phyloP scores from a whole-genome alignment of 352 stramenopile species.

The Globisporangium recalcitrans region DNA sequence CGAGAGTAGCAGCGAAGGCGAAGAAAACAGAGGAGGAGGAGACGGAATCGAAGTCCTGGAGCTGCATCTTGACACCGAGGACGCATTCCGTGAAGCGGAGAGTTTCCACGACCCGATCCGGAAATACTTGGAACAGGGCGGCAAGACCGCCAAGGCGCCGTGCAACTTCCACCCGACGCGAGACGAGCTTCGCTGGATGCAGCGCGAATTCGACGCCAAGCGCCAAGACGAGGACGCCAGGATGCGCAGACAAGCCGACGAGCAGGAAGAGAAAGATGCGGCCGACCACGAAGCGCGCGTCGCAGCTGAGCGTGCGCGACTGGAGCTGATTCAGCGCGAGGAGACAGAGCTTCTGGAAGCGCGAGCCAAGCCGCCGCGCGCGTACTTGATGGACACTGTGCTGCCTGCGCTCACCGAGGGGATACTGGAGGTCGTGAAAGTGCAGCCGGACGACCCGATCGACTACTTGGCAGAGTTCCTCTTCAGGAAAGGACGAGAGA shows the following conservation, averaged over 20 bases:
- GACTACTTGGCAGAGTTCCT: constrained; percentile 87
- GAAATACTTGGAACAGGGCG: constrained; percentile 74
- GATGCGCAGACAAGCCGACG: constrained; percentile 26
- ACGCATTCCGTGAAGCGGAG: constrained; percentile 36
- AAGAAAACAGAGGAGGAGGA: constrained; percentile 9
- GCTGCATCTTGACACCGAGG: constrained; percentile 40
- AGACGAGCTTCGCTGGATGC: constrained; percentile 49
- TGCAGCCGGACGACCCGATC: constrained; percentile 81
- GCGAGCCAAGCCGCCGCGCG: constrained; percentile 70
- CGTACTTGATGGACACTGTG: constrained; percentile 84
- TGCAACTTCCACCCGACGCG: constrained; percentile 82
- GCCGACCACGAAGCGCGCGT: constrained; percentile 36
- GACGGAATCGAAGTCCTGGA: constrained; percentile 66
- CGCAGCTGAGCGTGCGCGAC: constrained; percentile 48
- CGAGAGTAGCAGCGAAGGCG: constrained; percentile 1
- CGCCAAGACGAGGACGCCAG: constrained; percentile 39
- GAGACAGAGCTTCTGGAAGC: constrained; percentile 76
- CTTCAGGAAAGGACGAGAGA: constrained; percentile 69
- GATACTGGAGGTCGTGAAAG: constrained; percentile 85
- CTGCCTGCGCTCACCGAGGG: constrained; percentile 79
- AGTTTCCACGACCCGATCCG: constrained; percentile 43
- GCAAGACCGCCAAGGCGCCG: constrained; percentile 32
- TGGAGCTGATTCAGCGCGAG: constrained; percentile 72
- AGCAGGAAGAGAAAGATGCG: constrained; percentile 54
- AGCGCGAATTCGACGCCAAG: constrained; percentile 39